Base-by-base conservation (phyloP, 257 asterid species). In the Datura wrightii region DNA sequence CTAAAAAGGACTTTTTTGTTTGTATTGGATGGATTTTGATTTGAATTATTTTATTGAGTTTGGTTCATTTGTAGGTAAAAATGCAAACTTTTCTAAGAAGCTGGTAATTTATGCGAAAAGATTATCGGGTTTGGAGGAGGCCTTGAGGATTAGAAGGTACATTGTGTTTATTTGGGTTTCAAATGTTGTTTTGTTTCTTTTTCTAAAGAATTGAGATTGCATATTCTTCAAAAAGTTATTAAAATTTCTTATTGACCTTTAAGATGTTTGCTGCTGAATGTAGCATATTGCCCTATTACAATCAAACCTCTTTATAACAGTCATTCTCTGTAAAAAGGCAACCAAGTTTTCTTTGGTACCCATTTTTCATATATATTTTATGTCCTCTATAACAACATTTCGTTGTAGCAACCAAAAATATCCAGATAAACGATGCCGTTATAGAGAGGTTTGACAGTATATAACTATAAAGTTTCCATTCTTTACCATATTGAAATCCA, bases 121-220 rank as follows among this genome's bases (percentile, higher is more conserved):
- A 83, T 55, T 93, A 59, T 93, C 97, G 5, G 99, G 99, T 60
- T 90, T 96, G 91, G 98, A 93, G 91, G 98, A 96, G 91, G 91
- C 96, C 66, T 89, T 96, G 83, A 89, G 98, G 89, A 94, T 93
- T 84, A 83, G 90, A 89, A 94, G 96, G 99, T 92, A 90, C 41
- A 62, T 3, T 55, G 24, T 24, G 62, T 19, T 78, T 13, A 19
- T 83, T 83, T 55, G 52, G 48, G 37, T 55, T 79, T 48, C 80
- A n/a, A 1, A 2, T 69, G 19, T 70, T 70, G 63, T 24, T 55
- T 54, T 39, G 5, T 44, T 44, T 67, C 34, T 11, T n/a, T 56
- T 55, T 50, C 42, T 60, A 10, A 52, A 48, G 6, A 52, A 11
- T 53, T 55, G 85, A 41, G 79, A 48, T 19, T 9, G 34, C 65